Percentiles rank a stretch among this genome's conserved stretches.
Evolutionary conservation across 345 rosid genomes (phyloP).

Genomic region (Sonneratia alba): DNA sequence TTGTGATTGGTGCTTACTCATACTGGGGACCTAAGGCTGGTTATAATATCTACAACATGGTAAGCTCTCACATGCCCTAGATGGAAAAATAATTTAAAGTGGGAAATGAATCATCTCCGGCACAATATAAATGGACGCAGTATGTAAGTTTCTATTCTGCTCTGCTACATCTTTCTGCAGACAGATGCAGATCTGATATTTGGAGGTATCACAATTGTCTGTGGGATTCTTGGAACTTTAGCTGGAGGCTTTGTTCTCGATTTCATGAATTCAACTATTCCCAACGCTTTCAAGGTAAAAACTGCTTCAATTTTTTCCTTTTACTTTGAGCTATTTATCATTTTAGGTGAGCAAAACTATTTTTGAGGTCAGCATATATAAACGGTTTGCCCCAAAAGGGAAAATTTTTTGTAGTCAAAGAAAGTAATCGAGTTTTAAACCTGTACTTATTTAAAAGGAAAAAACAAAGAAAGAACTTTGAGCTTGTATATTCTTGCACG

Average conservation of each 20-base stretch:
- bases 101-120: neutral
- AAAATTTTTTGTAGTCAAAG: neutral
- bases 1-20: constrained; percentile 90
- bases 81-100: neutral
- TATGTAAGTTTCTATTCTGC: neutral
- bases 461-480: too few relatives aligned
- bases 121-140: neutral
- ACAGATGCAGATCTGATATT: constrained; percentile 75
- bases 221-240: constrained; percentile 78
- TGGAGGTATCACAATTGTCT: constrained; percentile 78
- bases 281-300: constrained; percentile 87
- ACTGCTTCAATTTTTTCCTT: neutral
- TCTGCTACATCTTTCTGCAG: constrained; percentile 22
- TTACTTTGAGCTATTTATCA: neutral
- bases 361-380: neutral
- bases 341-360: neutral
- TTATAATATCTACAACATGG: constrained; percentile 75
- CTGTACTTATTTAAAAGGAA: too few relatives aligned
- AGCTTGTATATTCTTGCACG: neutral
- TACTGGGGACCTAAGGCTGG: constrained; percentile 99
- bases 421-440: neutral
- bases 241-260: constrained; percentile 73
- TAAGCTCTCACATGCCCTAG: constrained; percentile 15
- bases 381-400: neutral
- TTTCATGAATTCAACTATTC: constrained; percentile 52